phyloP scores from a whole-genome alignment of 495 filamentous ascomycete genomes.

The Bryoglossum gracile region DNA sequence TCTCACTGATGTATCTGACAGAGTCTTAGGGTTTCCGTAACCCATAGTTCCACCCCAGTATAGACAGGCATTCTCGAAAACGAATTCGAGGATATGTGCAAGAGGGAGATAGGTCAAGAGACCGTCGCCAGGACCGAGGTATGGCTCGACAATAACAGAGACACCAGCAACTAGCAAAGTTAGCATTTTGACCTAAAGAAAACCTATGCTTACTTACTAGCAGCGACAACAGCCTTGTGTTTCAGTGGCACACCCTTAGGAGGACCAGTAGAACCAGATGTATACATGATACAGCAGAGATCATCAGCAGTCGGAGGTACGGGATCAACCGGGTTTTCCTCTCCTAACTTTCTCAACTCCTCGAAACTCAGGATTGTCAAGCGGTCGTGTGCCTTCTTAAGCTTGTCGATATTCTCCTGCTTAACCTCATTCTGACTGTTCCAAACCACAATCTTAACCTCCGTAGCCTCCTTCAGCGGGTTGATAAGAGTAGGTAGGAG shows the following conservation, averaged over 20 bases:
- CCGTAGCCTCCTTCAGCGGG: constrained; percentile 71
- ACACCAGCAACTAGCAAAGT: constrained; percentile 71
- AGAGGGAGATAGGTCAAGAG: constrained; percentile 89
- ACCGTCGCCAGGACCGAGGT: constrained; percentile 78
- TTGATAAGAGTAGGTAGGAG: constrained; percentile 74
- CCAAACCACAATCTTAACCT: constrained; percentile 81
- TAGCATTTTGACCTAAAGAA: constrained; percentile 2
- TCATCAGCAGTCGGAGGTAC: constrained; percentile 77
- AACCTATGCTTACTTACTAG: constrained; percentile 59
- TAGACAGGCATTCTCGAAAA: constrained; percentile 88
- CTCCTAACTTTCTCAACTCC: constrained; percentile 73
- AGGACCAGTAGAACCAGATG: constrained; percentile 92
- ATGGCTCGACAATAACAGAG: constrained; percentile 73
- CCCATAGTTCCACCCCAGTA: constrained; percentile 97
- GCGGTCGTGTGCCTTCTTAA: constrained; percentile 63
- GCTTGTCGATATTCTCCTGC: constrained; percentile 67
- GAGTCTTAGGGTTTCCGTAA: constrained; percentile 88
- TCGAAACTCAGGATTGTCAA: constrained; percentile 77
- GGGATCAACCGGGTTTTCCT: constrained; percentile 74
- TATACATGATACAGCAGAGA: constrained; percentile 99
- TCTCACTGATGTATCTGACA: constrained; percentile 82
- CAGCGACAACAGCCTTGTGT: constrained; percentile 82
- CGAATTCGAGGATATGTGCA: constrained; percentile 94
- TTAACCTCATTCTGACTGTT: constrained; percentile 73
- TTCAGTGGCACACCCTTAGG: constrained; percentile 93